Base-by-base conservation (phyloP, 2,329 filamentous ascomycete genomes). In the Hypoxylon sp. region DNA sequence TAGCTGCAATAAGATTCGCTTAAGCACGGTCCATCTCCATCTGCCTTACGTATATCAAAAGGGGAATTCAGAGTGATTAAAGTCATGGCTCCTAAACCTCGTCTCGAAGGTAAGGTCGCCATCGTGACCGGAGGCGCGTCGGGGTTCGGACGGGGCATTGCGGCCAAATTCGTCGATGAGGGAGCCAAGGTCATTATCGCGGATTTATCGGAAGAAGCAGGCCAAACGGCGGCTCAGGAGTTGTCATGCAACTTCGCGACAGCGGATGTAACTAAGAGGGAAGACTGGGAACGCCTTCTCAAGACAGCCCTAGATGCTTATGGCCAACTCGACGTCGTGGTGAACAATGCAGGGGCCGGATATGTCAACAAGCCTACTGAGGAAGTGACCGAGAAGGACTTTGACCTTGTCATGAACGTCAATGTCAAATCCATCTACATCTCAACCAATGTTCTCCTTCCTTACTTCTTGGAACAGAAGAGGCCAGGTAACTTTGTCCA, bases 371-470 rank as follows among this genome's bases (percentile, higher is more conserved):
- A 90, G 81, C 84, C 89, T 0, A 91, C 90, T 0, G 79, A 85
- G 29, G 83, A 89, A 0, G 90, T 92, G 2, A 90, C 88, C 0
- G 88, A 91, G 58, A 82, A 83, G 3, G 90, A 92, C 52, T 92
- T 90, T 67, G 88, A 92, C 72, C 82, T 85, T 50, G 87, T 90
- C 39, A 90, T 92, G 77, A 85, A 85, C 59, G 89, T 92, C 67
- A 92, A 93, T 70, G 88, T 92, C 67, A 91, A 90, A 79, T 86
- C 87, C 2, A 84, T 92, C 50, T 93, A 86, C 77, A 77, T 88
- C 19, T 89, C 88, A 0, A 86, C 87, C 1, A 83, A 83, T 59
- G 86, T 89, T 3, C 82, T 90, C 39, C 78, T 92, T 5, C 87
- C 86, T 0, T 88, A 90, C 69, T 86, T 92, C 47, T 78, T 91